Base-by-base conservation (phyloP, 2,329 filamentous ascomycete genomes). In the Dactylellina leptospora region DNA sequence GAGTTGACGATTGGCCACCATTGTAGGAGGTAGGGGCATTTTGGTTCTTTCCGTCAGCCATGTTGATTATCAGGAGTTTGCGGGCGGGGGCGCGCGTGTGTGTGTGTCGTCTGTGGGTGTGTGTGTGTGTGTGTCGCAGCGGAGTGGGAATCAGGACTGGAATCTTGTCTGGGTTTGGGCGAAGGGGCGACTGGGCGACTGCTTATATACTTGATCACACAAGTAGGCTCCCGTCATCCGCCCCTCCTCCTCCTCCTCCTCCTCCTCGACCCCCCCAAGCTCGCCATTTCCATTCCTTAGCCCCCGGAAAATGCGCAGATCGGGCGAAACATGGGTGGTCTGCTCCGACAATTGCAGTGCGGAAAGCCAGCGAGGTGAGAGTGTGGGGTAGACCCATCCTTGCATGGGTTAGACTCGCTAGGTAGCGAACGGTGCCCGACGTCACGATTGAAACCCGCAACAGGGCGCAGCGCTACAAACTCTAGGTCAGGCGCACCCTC, bases 1-100 rank as follows among this genome's bases (percentile, higher is more conserved):
- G 82, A 76, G 48, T 82, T 81, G 79, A 87, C 85, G 73, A 59
- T 28, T 60, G 69, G 0, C 60, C 51, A 56, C 66, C 58, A 63
- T 56, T 70, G 36, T 47, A 71, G 58, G 56, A 62, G 36, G 66
- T 51, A 5, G 66, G 45, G 30, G 51, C 25, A 36, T 48, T 45
- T 4, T 22, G 23, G 33, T 25, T 11, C 23, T 71, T 71, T 47
- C 42, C 44, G 50, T 63, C 44, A 22, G 36, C 11, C 56, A 61
- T 61, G 47, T 33, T 23, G 28, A 2, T 28, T 25, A 28, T 45
- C 16, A 20, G 16, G 16, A n/a, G 36, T 16, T 11, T 2, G 13
- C 13, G 36, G 11, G 18, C n/a, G 42, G 16, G 16, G 30, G 36
- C 8, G 36, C 2, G 13, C 13, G 36, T 4, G 18, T 40, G 36